Percentiles rank a stretch among this genome's conserved stretches.
These are phyloP conservation scores for Aureobasidium subglaciale DNA, from an alignment of 2,329 filamentous ascomycete species.

Conservation along the genomic window DNA sequence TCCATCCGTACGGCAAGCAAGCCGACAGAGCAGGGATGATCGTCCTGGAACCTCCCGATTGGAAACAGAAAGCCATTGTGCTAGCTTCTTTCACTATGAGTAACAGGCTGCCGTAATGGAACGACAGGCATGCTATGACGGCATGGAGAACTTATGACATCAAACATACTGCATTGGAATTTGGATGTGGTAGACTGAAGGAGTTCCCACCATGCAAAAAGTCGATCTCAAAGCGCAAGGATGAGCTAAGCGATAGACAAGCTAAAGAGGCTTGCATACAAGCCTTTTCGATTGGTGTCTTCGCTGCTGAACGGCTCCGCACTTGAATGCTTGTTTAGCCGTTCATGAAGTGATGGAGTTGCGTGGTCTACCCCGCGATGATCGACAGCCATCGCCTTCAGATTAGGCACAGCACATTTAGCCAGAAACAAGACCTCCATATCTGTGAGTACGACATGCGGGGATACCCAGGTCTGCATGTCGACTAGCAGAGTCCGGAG, in stretches of 20 bases:
- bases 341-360: neutral
- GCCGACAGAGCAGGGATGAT: too few relatives aligned
- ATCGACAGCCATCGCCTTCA: slow-evolving; percentile 1
- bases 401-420: slow-evolving; percentile 2
- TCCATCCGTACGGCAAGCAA: too few relatives aligned
- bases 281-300: neutral
- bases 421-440: slow-evolving; percentile 3
- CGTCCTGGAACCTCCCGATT: too few relatives aligned
- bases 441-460: neutral
- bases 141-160: neutral
- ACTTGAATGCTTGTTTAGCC: slow-evolving; percentile 6
- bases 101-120: too few relatives aligned
- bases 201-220: neutral
- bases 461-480: neutral
- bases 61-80: too few relatives aligned
- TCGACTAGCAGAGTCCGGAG: neutral
- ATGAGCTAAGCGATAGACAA: neutral
- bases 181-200: neutral
- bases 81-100: too few relatives aligned
- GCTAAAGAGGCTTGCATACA: neutral
- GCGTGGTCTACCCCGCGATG: neutral
- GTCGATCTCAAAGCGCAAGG: neutral
- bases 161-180: neutral
- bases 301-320: slow-evolving; percentile 1
- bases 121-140: too few relatives aligned